Conservation (phyloP, 306 rosid genomes). For the Astragalus glycyphyllos region DNA sequence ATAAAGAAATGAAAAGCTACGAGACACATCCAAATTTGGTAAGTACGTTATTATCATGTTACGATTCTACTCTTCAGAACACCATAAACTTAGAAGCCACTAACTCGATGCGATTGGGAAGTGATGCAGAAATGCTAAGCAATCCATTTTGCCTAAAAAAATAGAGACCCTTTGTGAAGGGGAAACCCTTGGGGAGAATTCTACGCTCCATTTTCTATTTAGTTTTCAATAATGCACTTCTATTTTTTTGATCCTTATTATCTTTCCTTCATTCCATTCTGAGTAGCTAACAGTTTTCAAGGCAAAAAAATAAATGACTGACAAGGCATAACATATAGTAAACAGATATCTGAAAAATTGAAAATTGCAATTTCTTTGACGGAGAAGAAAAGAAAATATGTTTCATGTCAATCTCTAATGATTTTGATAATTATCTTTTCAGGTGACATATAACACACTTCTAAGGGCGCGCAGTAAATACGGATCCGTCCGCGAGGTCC, state of each 20-base stretch:
- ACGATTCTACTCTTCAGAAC: constrained; percentile 39
- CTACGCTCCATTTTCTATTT: neutral
- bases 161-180: constrained; percentile 1
- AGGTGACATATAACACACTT: constrained; percentile 93
- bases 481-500: constrained; percentile 81
- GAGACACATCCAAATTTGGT: constrained; percentile 81
- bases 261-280: neutral
- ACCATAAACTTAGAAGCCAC: constrained; percentile 28
- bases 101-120: constrained; percentile 31
- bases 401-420: constrained; percentile 34
- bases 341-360: constrained; percentile 10
- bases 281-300: constrained; percentile 3
- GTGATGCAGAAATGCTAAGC: too few species aligned
- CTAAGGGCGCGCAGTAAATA: constrained; percentile 77
- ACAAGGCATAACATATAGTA: constrained; percentile 23
- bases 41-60: constrained; percentile 48
- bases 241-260: neutral
- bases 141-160: too few species aligned
- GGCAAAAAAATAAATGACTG: constrained; percentile 34
- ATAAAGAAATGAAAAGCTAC: constrained; percentile 80
- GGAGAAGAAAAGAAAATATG: constrained; percentile 30
- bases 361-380: constrained; percentile 33
- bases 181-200: constrained; percentile 8
- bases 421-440: constrained; percentile 41
- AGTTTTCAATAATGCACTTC: neutral